phyloP scores from a whole-genome alignment of 73 alveolate species.

The Uronychia setigera region DNA sequence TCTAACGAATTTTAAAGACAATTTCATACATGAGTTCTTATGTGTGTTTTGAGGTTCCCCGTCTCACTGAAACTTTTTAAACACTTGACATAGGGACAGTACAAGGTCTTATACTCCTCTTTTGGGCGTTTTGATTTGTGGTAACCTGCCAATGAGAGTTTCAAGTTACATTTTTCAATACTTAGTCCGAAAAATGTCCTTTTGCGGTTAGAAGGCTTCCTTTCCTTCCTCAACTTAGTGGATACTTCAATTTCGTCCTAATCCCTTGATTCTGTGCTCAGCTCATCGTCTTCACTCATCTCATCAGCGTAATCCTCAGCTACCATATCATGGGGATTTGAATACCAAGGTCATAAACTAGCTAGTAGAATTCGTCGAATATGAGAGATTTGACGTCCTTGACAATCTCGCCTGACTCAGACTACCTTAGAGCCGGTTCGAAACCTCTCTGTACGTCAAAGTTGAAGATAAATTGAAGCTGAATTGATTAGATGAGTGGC shows the following conservation, averaged over 20 bases:
- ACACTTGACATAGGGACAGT: conserved; percentile 40
- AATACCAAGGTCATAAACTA: background rate
- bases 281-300: background rate
- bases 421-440: background rate
- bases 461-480: background rate
- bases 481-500: background rate
- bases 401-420: background rate
- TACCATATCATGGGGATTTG: background rate
- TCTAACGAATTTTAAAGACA: conserved; percentile 4
- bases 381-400: background rate
- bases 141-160: background rate
- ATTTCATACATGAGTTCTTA: conserved; percentile 76
- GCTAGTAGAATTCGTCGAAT: background rate
- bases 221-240: background rate
- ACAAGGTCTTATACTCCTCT: conserved; percentile 36
- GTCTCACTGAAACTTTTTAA: conserved; percentile 54
- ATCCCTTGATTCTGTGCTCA: no score
- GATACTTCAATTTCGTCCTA: no score
- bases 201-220: background rate
- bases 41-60: conserved; percentile 80
- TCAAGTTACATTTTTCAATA: background rate
- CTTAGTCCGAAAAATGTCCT: background rate
- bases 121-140: conserved; percentile 33
- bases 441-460: background rate
- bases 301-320: background rate